Evolutionary conservation across 371 early-diverging fungal species (phyloP).

Genomic region (Mucor saturninus): DNA sequence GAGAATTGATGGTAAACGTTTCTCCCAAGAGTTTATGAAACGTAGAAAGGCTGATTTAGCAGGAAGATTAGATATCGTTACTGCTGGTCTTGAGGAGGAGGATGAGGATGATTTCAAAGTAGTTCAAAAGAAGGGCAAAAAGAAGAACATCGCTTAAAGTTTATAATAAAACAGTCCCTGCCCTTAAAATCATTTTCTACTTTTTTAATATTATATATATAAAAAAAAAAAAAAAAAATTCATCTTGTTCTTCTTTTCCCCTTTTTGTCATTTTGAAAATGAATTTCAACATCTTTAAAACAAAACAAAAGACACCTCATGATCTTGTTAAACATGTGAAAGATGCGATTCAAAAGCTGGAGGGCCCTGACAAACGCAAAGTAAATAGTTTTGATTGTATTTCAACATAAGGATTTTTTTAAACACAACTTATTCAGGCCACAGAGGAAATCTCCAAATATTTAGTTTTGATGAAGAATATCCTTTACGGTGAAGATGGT

Average conservation of each 20-base stretch:
- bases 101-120: conserved; percentile 35
- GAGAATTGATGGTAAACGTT: conserved; percentile 77
- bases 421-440: conserved; percentile 59
- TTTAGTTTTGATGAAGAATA: conserved; percentile 87
- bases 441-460: conserved; percentile 96
- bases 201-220: too few relatives aligned
- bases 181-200: neutral
- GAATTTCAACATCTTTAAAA: conserved; percentile 76
- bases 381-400: conserved; percentile 31
- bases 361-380: conserved; percentile 69
- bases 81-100: conserved; percentile 26
- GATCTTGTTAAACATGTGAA: conserved; percentile 88
- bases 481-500: conserved; percentile 93
- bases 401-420: neutral
- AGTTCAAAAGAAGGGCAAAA: conserved; percentile 31
- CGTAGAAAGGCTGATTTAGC: conserved; percentile 77
- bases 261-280: conserved; percentile 20
- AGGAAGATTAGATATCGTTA: conserved; percentile 48
- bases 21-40: conserved; percentile 82
- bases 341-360: conserved; percentile 79
- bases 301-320: conserved; percentile 85
- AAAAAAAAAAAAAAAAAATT: conserved; percentile 1
- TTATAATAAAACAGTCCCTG: neutral
- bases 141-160: conserved; percentile 20
- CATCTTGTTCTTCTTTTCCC: conserved; percentile 18